Evolutionary conservation across 78 protist species (phyloP).

Genomic region (Dictyostelium discoideum): DNA sequence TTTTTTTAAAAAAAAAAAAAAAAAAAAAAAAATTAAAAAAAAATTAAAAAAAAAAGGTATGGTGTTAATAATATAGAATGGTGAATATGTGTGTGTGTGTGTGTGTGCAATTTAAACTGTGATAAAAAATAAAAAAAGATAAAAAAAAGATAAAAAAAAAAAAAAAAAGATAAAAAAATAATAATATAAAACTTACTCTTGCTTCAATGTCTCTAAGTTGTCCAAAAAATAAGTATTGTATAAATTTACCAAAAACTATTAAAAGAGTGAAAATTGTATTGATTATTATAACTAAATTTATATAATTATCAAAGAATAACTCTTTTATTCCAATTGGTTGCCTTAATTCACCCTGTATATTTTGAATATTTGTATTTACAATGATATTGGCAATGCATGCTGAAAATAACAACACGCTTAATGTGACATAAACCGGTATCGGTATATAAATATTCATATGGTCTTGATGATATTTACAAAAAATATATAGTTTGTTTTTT

Average conservation of each 20-base stretch:
- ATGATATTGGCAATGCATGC: conserved; percentile 28
- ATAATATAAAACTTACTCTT: conserved; percentile 38
- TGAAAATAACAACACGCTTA: conserved; percentile 8
- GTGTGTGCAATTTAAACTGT: background rate
- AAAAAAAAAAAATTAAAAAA: background rate
- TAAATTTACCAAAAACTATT: conserved; percentile 63
- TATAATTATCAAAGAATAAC: background rate
- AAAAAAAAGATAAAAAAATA: background rate
- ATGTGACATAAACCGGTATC: conserved; percentile 37
- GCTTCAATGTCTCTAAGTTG: conserved; percentile 67
- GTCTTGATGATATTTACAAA: background rate
- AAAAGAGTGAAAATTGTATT: conserved; percentile 55
- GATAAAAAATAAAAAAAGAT: background rate
- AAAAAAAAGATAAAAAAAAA: background rate
- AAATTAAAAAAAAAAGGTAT: background rate
- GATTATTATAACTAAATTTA: conserved; percentile 46
- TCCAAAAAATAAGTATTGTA: conserved; percentile 78
- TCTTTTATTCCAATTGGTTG: background rate
- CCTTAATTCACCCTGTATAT: background rate
- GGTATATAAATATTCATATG: conserved; percentile 27
- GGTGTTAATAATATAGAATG: background rate
- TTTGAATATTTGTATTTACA: background rate
- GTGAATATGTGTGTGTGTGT: background rate
- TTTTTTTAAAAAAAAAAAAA: background rate
- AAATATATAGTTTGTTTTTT: background rate